Conservation (phyloP, 108 stramenopile species). For the Skeletonema menzelii region DNA sequence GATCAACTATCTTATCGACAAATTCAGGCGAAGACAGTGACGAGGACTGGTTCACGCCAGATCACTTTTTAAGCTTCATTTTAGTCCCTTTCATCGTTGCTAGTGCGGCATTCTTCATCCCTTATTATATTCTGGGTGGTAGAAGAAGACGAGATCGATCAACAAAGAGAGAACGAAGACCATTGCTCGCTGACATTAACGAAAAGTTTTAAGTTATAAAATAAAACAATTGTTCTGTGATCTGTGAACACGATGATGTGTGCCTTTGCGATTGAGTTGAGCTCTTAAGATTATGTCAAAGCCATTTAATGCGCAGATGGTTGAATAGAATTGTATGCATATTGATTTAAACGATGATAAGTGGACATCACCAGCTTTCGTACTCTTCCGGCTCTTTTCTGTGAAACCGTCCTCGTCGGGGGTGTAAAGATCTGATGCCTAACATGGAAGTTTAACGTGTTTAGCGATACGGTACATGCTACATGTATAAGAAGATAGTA, state of each 20-base stretch:
- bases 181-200: constrained; percentile 27
- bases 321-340: background rate
- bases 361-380: constrained; percentile 19
- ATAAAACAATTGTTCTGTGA: background rate
- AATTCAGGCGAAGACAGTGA: background rate
- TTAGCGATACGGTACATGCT: background rate
- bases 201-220: background rate
- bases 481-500: background rate
- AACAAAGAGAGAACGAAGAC: constrained; percentile 22
- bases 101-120: constrained; percentile 34
- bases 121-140: constrained; percentile 30
- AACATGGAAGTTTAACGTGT: background rate
- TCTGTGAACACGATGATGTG: background rate
- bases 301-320: background rate
- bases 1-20: background rate
- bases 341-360: background rate
- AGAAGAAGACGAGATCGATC: constrained; percentile 7
- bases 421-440: constrained; percentile 16
- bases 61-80: constrained; percentile 24
- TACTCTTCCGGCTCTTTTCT: constrained; percentile 3
- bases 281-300: background rate
- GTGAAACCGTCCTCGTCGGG: background rate
- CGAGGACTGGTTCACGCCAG: background rate
- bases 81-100: constrained; percentile 39
- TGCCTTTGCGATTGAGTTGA: background rate